phyloP scores from a whole-genome alignment of 2,329 filamentous ascomycete genomes.

The Aspergillus oerlinghausenensis region DNA sequence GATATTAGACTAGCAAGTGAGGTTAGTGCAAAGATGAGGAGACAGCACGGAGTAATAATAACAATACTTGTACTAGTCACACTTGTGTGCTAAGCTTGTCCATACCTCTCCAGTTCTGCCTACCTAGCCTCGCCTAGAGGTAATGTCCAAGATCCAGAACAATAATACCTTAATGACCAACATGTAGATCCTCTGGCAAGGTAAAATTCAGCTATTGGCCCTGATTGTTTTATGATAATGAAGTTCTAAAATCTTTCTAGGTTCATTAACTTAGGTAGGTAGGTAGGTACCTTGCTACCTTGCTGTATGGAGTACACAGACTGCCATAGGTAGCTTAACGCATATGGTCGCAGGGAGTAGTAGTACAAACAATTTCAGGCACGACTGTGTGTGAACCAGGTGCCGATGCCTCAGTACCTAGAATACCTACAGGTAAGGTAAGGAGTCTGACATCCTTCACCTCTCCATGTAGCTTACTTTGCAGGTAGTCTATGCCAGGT shows the following conservation, averaged over 20 bases:
- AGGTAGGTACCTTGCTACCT: too few species aligned
- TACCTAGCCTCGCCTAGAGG: neutral
- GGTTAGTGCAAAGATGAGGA: neutral
- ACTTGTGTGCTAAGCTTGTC: neutral
- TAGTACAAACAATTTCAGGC: neutral
- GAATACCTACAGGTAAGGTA: neutral
- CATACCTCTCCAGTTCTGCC: neutral
- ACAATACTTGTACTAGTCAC: neutral
- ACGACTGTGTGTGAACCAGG: neutral
- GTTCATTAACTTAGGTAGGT: too few species aligned
- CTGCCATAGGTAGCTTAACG: neutral
- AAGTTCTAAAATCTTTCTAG: too few species aligned
- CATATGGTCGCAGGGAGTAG: neutral
- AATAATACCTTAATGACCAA: neutral
- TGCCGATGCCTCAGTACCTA: too few species aligned
- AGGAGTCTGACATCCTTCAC: neutral
- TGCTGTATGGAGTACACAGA: too few species aligned
- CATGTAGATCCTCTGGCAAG: neutral
- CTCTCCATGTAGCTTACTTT: neutral
- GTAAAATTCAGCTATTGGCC: neutral
- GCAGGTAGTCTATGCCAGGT: neutral
- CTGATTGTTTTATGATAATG: too few species aligned
- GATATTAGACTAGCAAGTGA: conserved; percentile 2
- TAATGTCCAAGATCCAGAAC: neutral
- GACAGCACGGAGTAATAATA: neutral